Evolutionary conservation across 2,329 filamentous ascomycete species (phyloP).

Genomic region (Xylaria digitata): DNA sequence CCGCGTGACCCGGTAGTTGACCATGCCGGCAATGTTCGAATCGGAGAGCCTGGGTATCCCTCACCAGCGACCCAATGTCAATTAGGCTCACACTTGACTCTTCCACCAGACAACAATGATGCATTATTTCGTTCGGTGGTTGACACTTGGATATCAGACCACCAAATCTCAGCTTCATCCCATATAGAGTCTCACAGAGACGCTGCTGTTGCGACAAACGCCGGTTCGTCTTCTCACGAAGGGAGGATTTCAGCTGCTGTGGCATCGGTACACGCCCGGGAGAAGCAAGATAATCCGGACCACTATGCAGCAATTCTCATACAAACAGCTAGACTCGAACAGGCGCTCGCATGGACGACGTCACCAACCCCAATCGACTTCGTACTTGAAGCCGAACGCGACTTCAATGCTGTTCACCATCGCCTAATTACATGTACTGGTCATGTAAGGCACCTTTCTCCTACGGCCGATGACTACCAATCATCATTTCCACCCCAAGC

Average conservation of each 20-base stretch:
- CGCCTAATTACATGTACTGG: slow-evolving; percentile 35
- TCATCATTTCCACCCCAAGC: background rate
- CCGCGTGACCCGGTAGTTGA: background rate
- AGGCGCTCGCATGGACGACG: slow-evolving; percentile 16
- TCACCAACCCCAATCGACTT: slow-evolving; percentile 28
- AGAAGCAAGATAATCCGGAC: slow-evolving; percentile 9
- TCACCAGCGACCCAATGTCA: background rate
- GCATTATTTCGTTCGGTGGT: slow-evolving; percentile 8
- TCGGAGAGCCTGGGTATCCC: background rate
- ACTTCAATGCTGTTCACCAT: slow-evolving; percentile 25
- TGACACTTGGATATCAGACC: slow-evolving; percentile 12
- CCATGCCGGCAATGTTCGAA: no score
- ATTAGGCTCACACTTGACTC: background rate
- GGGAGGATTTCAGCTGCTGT: background rate
- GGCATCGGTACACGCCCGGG: no score
- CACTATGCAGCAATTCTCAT: slow-evolving; percentile 31
- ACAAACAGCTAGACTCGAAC: slow-evolving; percentile 29
- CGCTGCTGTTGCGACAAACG: background rate
- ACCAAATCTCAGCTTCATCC: slow-evolving; percentile 1
- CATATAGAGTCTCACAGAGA: background rate
- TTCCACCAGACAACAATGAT: background rate
- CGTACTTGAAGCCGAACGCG: slow-evolving; percentile 35
- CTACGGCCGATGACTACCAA: background rate
- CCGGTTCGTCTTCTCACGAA: background rate
- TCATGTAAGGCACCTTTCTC: slow-evolving; percentile 8